These are phyloP conservation scores for Nannochloris sp. DNA, from an alignment of 139 green algal species.

Conservation along the genomic window DNA sequence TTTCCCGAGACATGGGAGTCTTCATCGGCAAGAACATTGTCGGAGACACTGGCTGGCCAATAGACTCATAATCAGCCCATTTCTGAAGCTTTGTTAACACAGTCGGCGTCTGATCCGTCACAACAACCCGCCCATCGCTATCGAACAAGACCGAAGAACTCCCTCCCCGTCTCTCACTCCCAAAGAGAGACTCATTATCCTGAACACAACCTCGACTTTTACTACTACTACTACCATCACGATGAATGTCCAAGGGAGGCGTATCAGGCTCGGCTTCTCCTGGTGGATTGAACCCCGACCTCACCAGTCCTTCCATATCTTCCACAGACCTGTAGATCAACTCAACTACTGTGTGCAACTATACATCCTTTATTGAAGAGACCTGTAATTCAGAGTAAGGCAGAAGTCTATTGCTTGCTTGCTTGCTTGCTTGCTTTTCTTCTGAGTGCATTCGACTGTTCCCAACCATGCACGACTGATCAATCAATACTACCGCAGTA, in stretches of 20 bases:
- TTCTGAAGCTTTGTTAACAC: constrained; percentile 67
- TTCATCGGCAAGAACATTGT: constrained; percentile 58
- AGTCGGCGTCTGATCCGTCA: constrained; percentile 11
- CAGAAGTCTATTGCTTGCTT: no score
- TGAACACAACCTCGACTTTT: no score
- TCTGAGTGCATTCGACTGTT: no score
- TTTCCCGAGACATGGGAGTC: constrained; percentile 47
- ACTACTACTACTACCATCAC: no score
- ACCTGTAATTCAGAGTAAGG: no score
- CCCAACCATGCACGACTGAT: no score
- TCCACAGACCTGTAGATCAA: neutral
- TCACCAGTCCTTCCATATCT: neutral
- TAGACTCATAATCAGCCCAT: constrained; percentile 51
- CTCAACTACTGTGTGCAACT: no score
- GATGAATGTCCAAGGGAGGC: neutral
- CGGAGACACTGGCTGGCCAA: constrained; percentile 34
- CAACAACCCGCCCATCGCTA: no score
- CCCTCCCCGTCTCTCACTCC: neutral
- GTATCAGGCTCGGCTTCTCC: constrained; percentile 17
- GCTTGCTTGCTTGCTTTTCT: no score
- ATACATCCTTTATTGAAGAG: no score
- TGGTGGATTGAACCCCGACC: constrained; percentile 13
- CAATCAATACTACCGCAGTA: no score
- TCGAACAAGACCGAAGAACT: neutral
- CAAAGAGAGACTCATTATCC: neutral